phyloP scores from a whole-genome alignment of 192 early-diverging fungal species.

The Podila epigama region DNA sequence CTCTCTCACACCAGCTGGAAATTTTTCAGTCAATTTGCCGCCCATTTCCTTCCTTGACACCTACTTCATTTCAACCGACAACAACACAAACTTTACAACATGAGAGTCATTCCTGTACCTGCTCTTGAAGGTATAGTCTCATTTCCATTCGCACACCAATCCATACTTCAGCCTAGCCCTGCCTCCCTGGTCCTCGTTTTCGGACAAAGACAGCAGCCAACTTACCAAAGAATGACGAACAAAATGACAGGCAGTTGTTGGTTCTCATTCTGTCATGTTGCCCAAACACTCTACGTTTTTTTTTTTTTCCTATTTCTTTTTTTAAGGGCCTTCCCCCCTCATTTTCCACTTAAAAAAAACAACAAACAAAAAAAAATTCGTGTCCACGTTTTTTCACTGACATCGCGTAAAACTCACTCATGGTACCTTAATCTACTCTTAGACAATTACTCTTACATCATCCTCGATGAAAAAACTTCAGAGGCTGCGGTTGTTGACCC shows the following conservation, averaged over 20 bases:
- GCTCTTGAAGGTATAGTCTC: slow-evolving; percentile 17
- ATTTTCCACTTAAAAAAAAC: too few relatives aligned
- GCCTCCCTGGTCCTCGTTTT: too few relatives aligned
- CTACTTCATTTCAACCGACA: too few relatives aligned
- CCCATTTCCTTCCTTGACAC: background rate
- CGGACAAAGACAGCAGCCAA: too few relatives aligned
- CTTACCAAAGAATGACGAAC: too few relatives aligned
- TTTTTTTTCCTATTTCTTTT: background rate
- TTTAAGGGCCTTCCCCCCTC: background rate
- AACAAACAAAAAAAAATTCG: too few relatives aligned
- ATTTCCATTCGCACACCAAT: background rate
- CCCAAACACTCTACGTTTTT: background rate
- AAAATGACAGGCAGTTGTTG: too few relatives aligned
- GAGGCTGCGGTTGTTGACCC: slow-evolving; percentile 86
- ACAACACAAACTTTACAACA: background rate
- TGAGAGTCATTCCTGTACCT: slow-evolving; percentile 8
- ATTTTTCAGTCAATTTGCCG: background rate
- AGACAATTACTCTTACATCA: slow-evolving; percentile 90
- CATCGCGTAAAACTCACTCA: too few relatives aligned
- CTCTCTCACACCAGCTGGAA: too few relatives aligned
- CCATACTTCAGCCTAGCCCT: background rate
- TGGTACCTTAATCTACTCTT: too few relatives aligned
- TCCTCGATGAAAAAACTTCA: slow-evolving; percentile 73
- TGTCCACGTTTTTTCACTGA: too few relatives aligned
- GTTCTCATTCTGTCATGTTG: too few relatives aligned